phyloP scores from a whole-genome alignment of 2,329 filamentous ascomycete species.

The Trichoderma arundinaceum region DNA sequence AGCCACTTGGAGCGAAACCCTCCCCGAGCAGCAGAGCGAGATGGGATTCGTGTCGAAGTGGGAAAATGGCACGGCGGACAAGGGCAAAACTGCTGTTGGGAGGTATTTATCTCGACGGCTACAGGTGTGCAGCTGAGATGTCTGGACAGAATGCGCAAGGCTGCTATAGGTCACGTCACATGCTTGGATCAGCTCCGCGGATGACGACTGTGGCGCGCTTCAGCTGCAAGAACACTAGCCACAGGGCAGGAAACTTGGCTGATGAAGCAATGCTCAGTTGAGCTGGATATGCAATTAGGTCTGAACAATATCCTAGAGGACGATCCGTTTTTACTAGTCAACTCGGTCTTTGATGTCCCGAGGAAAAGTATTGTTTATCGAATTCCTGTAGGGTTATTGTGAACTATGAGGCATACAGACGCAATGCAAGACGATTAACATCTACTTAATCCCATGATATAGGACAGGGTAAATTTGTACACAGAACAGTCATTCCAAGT shows the following conservation, averaged over 20 bases:
- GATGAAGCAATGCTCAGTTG: neutral
- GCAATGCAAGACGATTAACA: no score
- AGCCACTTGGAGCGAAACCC: neutral
- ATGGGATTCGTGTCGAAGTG: neutral
- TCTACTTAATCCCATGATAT: no score
- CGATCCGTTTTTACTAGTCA: neutral
- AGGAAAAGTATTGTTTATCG: no score
- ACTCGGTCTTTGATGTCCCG: neutral
- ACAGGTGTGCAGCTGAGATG: neutral
- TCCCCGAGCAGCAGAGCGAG: neutral
- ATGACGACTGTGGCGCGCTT: conserved; percentile 28
- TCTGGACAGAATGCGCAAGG: neutral
- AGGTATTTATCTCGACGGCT: neutral
- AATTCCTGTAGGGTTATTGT: no score
- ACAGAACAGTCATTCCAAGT: no score
- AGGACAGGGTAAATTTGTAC: no score
- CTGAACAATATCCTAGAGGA: neutral
- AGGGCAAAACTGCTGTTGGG: neutral
- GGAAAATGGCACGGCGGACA: neutral
- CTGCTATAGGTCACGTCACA: conserved; percentile 27
- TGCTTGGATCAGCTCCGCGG: conserved; percentile 24
- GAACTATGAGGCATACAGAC: no score
- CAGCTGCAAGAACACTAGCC: conserved; percentile 18
- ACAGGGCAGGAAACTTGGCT: conserved; percentile 12
- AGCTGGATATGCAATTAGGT: neutral